A percentile compares a stretch with the other conserved stretches of the same genome.
These are phyloP conservation scores for Ananas comosus DNA, from an alignment of 176 grass and related monocot species.

Conservation along the genomic window DNA sequence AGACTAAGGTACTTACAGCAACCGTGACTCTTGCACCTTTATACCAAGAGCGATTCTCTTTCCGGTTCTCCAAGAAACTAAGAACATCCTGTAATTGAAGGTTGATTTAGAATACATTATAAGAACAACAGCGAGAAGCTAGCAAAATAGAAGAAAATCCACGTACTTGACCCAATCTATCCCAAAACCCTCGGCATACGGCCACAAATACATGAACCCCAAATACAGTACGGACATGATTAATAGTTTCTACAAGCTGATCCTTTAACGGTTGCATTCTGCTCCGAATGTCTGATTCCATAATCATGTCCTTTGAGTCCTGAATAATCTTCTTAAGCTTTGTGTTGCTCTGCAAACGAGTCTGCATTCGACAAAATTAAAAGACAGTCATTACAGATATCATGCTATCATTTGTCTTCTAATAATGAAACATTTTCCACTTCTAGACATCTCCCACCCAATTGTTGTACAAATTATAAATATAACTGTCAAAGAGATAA, in stretches of 20 bases:
- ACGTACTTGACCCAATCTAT: constrained; percentile 83
- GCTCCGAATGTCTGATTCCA: constrained; percentile 84
- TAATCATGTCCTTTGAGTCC: constrained; percentile 74
- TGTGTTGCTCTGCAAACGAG: constrained; percentile 61
- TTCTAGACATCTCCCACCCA: no score
- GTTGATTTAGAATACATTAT: constrained; percentile 1
- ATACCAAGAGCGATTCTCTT: constrained; percentile 91
- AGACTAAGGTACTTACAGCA: constrained; percentile 37
- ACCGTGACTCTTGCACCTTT: constrained; percentile 75
- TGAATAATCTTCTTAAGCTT: constrained; percentile 96
- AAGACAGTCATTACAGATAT: not conserved
- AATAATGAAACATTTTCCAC: not conserved
- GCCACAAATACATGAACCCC: constrained; percentile 80
- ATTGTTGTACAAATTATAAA: no score
- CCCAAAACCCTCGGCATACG: constrained; percentile 84
- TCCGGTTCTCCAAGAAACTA: constrained; percentile 81
- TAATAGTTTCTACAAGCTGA: constrained; percentile 63
- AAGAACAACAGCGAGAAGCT: constrained; percentile 5
- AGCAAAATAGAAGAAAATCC: not conserved
- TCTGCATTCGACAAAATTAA: constrained; percentile 38
- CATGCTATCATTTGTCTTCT: not conserved
- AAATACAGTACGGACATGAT: constrained; percentile 65
- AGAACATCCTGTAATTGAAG: constrained; percentile 63
- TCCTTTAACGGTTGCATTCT: constrained; percentile 88
- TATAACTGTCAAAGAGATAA: no score